Percentiles rank a stretch among this genome's conserved stretches.
These are phyloP conservation scores for Trichoderma sp. DNA, from an alignment of 2,329 filamentous ascomycete species.

Conservation along the genomic window DNA sequence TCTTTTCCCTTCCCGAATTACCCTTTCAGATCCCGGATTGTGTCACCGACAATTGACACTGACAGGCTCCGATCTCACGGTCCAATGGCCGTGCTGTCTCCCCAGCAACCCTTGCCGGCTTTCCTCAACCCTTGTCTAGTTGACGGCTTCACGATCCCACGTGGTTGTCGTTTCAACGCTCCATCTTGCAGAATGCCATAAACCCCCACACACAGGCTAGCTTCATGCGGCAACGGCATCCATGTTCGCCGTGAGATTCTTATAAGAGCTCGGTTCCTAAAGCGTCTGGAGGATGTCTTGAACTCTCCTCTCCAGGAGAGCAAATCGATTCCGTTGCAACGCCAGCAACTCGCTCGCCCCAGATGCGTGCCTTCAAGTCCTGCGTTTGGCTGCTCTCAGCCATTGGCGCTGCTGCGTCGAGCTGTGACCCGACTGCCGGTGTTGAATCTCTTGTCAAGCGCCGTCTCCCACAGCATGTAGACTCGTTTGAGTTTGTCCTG, in stretches of 20 bases:
- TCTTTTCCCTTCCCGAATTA: too few species aligned
- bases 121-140: not conserved
- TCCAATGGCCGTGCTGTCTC: not conserved
- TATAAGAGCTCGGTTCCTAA: constrained; percentile 1
- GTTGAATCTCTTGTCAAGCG: constrained; percentile 22
- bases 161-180: constrained; percentile 1
- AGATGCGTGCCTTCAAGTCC: not conserved
- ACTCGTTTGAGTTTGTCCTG: constrained; percentile 21
- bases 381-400: constrained; percentile 11
- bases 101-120: not conserved
- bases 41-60: not conserved
- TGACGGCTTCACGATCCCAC: not conserved
- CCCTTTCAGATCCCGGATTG: not conserved
- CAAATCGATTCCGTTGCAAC: not conserved
- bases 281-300: not conserved
- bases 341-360: not conserved
- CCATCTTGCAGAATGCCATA: not conserved
- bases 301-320: not conserved
- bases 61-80: not conserved
- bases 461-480: constrained; percentile 22
- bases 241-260: not conserved
- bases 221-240: constrained; percentile 1
- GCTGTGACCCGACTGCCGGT: constrained; percentile 9
- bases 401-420: constrained; percentile 8
- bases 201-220: not conserved